These are phyloP conservation scores for Phialocephala sp. DNA, from an alignment of 2,329 filamentous ascomycete species.

Conservation along the genomic window DNA sequence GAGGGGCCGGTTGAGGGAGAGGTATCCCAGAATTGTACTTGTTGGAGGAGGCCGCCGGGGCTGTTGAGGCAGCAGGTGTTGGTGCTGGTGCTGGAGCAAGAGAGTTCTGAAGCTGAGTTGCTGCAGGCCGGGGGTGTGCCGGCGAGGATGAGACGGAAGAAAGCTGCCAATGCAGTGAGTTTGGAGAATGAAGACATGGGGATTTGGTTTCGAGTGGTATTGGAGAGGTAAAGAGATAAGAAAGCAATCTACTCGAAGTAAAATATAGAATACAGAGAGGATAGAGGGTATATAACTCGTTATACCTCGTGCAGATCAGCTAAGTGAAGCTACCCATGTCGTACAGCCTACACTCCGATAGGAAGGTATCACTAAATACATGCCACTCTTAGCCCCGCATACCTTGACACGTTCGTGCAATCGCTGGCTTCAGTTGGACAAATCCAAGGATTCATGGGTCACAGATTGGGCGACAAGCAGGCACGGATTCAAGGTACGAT, in stretches of 20 bases:
- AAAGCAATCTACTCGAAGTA: too few relatives aligned
- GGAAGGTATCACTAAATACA: slow-evolving; percentile 4
- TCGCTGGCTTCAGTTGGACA: background rate
- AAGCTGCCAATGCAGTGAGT: background rate
- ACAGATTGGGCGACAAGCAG: background rate
- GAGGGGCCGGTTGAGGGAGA: slow-evolving; percentile 48
- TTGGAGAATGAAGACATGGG: background rate
- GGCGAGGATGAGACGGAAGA: background rate
- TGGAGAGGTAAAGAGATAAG: background rate
- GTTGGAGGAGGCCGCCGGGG: slow-evolving; percentile 72
- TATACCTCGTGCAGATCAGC: background rate
- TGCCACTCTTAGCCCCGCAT: background rate
- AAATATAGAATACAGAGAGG: background rate
- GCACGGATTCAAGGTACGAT: background rate
- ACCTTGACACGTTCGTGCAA: background rate
- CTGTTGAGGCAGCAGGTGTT: slow-evolving; percentile 72
- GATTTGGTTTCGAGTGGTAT: background rate
- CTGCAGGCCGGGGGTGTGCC: background rate
- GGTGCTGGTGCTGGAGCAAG: slow-evolving; percentile 8
- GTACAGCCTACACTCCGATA: background rate
- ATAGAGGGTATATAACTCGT: background rate
- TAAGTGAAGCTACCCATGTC: background rate
- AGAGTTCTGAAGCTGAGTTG: background rate
- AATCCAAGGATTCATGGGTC: background rate
- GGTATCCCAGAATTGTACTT: slow-evolving; percentile 81